These are phyloP conservation scores for Cryptococcus hybrid DNA, from an alignment of 1,284 basidiomycete genomes.

Conservation along the genomic window DNA sequence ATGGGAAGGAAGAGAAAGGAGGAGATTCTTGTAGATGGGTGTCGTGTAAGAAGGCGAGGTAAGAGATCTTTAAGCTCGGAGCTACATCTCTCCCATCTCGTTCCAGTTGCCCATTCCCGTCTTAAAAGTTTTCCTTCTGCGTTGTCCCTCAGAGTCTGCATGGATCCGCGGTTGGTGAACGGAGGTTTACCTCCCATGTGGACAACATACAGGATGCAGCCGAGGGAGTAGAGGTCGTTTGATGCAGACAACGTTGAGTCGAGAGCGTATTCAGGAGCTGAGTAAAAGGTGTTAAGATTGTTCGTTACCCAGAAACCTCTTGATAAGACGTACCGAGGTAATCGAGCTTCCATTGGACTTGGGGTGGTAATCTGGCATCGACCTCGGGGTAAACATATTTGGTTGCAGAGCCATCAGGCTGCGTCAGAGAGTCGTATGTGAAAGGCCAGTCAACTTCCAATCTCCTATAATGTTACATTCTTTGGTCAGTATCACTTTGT, in stretches of 20 bases:
- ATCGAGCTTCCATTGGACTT: slow-evolving; percentile 89
- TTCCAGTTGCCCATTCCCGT: slow-evolving; percentile 39
- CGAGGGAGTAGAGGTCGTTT: slow-evolving; percentile 93
- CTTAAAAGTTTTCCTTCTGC: slow-evolving; percentile 58
- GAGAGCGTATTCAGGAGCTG: slow-evolving; percentile 92
- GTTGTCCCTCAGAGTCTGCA: slow-evolving; percentile 74
- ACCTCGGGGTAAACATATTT: slow-evolving; percentile 87
- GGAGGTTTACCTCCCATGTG: slow-evolving; percentile 86
- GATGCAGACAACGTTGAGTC: slow-evolving; percentile 81
- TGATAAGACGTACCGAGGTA: slow-evolving; percentile 68
- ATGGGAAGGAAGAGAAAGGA: slow-evolving; percentile 66
- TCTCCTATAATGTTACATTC: slow-evolving; percentile 63
- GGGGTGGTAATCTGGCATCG: slow-evolving; percentile 73
- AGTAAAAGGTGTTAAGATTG: slow-evolving; percentile 1
- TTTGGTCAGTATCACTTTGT: slow-evolving; percentile 2
- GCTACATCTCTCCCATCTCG: slow-evolving; percentile 42
- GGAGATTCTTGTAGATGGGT: slow-evolving; percentile 67
- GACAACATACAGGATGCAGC: slow-evolving; percentile 84
- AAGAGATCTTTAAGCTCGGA: slow-evolving; percentile 60
- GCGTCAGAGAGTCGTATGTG: slow-evolving; percentile 75
- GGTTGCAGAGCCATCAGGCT: slow-evolving; percentile 68
- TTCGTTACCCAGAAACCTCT: neutral
- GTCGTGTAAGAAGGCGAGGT: slow-evolving; percentile 72
- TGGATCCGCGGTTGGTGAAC: slow-evolving; percentile 81
- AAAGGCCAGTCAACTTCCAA: slow-evolving; percentile 94